Evolutionary conservation across 495 filamentous ascomycete genomes (phyloP).

Genomic region (Neurospora tetraspora): DNA sequence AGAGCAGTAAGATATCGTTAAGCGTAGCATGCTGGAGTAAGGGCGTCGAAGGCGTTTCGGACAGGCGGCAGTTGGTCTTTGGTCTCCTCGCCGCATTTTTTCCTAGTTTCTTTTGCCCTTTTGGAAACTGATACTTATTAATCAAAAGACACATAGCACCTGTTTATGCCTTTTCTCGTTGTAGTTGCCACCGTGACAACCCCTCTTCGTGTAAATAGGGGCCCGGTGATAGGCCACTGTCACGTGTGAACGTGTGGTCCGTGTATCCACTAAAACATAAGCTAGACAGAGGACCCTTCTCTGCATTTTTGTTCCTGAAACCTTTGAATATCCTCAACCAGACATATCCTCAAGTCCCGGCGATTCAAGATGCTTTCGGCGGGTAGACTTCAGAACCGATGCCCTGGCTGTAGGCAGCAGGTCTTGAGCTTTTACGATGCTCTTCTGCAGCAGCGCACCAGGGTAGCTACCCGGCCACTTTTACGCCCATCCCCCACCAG

Average conservation of each 20-base stretch:
- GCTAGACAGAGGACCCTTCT: not conserved
- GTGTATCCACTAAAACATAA: not conserved
- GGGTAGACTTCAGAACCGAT: constrained; percentile 33
- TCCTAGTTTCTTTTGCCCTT: not conserved
- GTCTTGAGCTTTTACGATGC: constrained; percentile 36
- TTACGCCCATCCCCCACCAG: constrained; percentile 3
- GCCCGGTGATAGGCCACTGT: not conserved
- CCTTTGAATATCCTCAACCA: not conserved
- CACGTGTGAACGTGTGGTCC: not conserved
- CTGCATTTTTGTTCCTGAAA: not conserved
- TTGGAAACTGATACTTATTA: not conserved
- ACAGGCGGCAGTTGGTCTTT: not conserved
- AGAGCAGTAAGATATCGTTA: not conserved
- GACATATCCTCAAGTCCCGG: constrained; percentile 2
- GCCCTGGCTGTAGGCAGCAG: constrained; percentile 39
- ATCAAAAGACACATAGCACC: not conserved
- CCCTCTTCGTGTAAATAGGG: not conserved
- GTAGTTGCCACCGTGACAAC: not conserved
- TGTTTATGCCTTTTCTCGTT: not conserved
- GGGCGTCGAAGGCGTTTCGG: not conserved
- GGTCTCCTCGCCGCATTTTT: not conserved
- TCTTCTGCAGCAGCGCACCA: constrained; percentile 18
- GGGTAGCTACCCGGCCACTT: constrained; percentile 11
- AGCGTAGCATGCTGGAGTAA: not conserved
- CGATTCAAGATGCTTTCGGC: constrained; percentile 35